A percentile compares a stretch with the other conserved stretches of the same genome.
phyloP scores from a whole-genome alignment of 2,329 filamentous ascomycete genomes.

The Talaromyces sp. region DNA sequence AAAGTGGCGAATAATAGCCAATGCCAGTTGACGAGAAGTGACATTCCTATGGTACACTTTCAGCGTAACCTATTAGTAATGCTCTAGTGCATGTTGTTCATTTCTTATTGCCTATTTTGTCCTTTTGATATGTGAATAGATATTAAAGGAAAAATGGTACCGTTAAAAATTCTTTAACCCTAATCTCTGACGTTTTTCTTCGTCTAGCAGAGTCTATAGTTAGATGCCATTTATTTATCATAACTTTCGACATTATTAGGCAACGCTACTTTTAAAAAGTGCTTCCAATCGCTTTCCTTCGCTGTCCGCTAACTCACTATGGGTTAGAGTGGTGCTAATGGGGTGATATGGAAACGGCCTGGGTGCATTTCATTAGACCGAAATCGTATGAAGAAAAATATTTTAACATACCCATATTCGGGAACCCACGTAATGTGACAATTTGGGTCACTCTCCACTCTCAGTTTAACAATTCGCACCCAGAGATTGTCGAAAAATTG shows the following conservation, averaged over 20 bases:
- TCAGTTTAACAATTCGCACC: neutral
- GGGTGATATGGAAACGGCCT: neutral
- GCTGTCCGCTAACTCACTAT: neutral
- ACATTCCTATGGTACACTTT: no score
- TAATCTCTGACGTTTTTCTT: no score
- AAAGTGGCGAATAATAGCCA: no score
- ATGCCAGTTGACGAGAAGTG: no score
- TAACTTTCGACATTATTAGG: neutral
- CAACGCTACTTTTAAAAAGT: neutral
- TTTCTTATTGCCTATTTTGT: no score
- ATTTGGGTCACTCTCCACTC: no score
- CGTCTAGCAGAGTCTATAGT: no score
- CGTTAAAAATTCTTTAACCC: no score
- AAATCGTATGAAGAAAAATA: neutral
- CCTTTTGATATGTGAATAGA: no score
- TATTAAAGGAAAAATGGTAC: no score
- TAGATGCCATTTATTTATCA: neutral
- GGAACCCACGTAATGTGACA: neutral
- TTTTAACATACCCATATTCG: neutral
- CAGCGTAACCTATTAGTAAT: no score
- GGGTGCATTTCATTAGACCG: neutral
- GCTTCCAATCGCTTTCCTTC: conserved; percentile 1
- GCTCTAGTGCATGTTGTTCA: no score
- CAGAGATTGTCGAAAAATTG: conserved; percentile 26
- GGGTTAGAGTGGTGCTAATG: neutral